Base-by-base conservation (phyloP, 2,329 filamentous ascomycete genomes). In the Aspergillus sp. region DNA sequence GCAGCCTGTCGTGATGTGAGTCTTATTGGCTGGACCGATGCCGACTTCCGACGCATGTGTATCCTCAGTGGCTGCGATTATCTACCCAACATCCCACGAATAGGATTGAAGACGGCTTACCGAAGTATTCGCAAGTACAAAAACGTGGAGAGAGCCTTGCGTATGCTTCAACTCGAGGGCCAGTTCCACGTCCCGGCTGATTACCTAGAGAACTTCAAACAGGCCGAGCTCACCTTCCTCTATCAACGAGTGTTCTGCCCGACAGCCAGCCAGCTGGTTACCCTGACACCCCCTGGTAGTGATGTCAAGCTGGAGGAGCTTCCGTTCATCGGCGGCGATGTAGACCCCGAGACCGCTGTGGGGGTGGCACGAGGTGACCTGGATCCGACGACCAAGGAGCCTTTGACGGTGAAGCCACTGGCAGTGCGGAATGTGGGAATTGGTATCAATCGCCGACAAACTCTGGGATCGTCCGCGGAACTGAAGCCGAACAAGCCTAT, bases 41-140 rank as follows among this genome's bases (percentile, higher is more conserved):
- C 81, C 9, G 90, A 97, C 61, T 99, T 99, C 64, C 84, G 94
- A 54, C 86, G 86, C 49, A 99, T 99, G 94, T 91, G 92, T 38
- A 99, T 99, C 60, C 76, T 99, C 54, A 96, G 91, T 67, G 94
- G 94, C 6, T 99, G 94, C 68, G 94, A 99, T 69, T 99, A 99
- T 70, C 81, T 97, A n/a, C 78, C 87, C 2, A 88, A 88, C 53
- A 89, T 99, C 56, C 87, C 85, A 52, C 88, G 88, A 47, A 85
- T 99, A 72, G 94, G 94, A 0, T 72, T 99, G 51, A 97, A 97
- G 78, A 97, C 92, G 5, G 93, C 94, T 0, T 89, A 99, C 71
- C 86, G 91, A 42, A 84, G 94, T 76, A 82, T 99, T 54, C 86
- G 93, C 54, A 96, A 95, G 71, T 84, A 96, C 75, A 96, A 93